Percentiles rank a stretch among this genome's conserved stretches.
Conservation (phyloP, 2,329 filamentous ascomycete species). For the Colletotrichum graminicola region DNA sequence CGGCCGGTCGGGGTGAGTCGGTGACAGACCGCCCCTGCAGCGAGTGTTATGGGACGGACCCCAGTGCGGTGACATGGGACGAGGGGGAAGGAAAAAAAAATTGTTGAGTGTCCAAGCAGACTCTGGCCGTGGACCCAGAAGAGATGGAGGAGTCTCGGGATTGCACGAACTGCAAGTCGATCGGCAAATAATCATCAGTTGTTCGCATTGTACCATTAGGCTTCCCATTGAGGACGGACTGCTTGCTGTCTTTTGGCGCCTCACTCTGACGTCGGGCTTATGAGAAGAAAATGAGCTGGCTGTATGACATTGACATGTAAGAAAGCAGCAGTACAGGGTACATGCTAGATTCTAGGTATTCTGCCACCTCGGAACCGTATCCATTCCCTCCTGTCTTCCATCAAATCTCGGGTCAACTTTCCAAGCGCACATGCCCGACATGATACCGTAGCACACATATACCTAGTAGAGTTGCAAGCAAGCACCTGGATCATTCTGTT, state of each 20-base stretch:
- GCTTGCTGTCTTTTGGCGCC: background rate
- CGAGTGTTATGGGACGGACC: background rate
- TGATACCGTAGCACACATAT: too few species aligned
- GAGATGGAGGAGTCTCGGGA: background rate
- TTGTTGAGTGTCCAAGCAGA: slow-evolving; percentile 13
- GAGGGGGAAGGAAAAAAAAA: background rate
- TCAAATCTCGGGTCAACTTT: too few species aligned
- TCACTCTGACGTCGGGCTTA: background rate
- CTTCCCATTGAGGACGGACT: background rate
- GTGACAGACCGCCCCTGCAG: slow-evolving; percentile 23
- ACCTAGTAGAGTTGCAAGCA: background rate
- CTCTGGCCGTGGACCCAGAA: background rate
- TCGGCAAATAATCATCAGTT: background rate
- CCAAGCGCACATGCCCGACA: background rate
- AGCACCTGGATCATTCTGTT: background rate
- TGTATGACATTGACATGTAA: too few species aligned
- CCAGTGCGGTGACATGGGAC: slow-evolving; percentile 18
- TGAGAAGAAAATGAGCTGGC: background rate
- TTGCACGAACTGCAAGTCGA: background rate
- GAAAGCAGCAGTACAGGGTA: background rate
- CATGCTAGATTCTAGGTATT: too few species aligned
- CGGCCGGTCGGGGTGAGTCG: slow-evolving; percentile 1
- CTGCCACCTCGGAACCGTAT: too few species aligned
- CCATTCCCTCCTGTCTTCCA: background rate
- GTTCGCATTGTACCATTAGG: background rate